These are phyloP conservation scores for Monascus ruber DNA, from an alignment of 2,329 filamentous ascomycete genomes.

Conservation along the genomic window DNA sequence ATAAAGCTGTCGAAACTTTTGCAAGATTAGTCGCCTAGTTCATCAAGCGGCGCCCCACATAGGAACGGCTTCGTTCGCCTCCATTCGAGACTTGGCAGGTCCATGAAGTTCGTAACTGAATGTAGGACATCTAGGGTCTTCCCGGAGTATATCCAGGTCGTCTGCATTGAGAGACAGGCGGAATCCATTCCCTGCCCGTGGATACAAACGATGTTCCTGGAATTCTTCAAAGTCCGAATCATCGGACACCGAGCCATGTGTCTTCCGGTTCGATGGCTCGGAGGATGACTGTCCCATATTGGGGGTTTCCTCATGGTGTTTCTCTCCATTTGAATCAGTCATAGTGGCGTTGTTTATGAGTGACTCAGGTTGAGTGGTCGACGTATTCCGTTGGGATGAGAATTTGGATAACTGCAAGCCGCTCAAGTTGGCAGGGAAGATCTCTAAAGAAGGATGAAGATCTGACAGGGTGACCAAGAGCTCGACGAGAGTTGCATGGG, in stretches of 20 bases:
- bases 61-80: constrained; percentile 5
- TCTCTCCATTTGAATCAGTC: background rate
- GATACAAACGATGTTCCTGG: constrained; percentile 50
- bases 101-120: constrained; percentile 41
- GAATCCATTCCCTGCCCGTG: constrained; percentile 51
- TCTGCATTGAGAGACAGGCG: constrained; percentile 45
- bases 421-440: constrained; percentile 43
- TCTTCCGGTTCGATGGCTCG: constrained; percentile 3
- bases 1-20: background rate
- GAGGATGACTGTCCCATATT: background rate
- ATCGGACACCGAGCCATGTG: constrained; percentile 25
- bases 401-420: constrained; percentile 15
- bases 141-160: constrained; percentile 51
- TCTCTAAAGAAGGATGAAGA: constrained; percentile 52
- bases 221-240: constrained; percentile 34
- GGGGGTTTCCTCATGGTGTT: background rate
- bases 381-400: constrained; percentile 2
- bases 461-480: constrained; percentile 53
- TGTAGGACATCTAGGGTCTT: constrained; percentile 44
- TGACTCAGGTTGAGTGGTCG: constrained; percentile 4
- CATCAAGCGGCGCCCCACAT: constrained; percentile 7
- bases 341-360: constrained; percentile 2
- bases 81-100: constrained; percentile 8
- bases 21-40: background rate
- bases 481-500: constrained; percentile 51